Evolutionary conservation across 2,329 filamentous ascomycete genomes (phyloP).

Genomic region (Alternaria angustiovoidea): DNA sequence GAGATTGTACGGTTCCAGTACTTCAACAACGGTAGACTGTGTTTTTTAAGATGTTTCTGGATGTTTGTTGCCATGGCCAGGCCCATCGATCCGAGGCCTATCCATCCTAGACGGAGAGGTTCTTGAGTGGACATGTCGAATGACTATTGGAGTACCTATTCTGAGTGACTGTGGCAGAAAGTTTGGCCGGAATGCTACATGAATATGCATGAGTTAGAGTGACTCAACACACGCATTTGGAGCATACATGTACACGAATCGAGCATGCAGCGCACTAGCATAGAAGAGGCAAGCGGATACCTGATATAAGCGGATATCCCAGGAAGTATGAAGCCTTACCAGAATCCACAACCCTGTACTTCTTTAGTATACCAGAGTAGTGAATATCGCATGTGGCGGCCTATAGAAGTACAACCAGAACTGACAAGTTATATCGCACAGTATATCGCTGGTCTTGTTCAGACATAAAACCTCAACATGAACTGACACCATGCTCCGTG

Average conservation of each 20-base stretch:
- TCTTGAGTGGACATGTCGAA: constrained; percentile 15
- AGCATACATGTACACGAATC: background rate
- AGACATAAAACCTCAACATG: background rate
- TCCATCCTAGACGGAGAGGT: constrained; percentile 27
- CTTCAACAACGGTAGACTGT: constrained; percentile 35
- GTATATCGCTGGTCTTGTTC: background rate
- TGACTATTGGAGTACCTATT: background rate
- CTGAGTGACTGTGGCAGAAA: background rate
- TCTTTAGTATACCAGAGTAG: background rate
- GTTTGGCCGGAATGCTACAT: background rate
- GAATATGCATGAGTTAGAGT: background rate
- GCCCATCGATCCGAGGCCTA: constrained; percentile 63
- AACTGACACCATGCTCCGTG: background rate
- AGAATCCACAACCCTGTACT: background rate
- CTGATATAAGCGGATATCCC: constrained; percentile 7
- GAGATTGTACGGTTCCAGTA: constrained; percentile 61
- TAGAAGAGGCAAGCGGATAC: constrained; percentile 11
- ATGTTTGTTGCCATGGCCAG: constrained; percentile 60
- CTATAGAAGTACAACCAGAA: background rate
- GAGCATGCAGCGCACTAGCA: constrained; percentile 11
- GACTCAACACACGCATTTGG: background rate
- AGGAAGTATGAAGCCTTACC: background rate
- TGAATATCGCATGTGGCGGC: background rate
- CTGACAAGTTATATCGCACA: background rate
- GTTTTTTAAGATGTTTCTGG: constrained; percentile 52